Evolutionary conservation across 208 protist genomes (phyloP).

Genomic region (Trypanosomatidae sp.): DNA sequence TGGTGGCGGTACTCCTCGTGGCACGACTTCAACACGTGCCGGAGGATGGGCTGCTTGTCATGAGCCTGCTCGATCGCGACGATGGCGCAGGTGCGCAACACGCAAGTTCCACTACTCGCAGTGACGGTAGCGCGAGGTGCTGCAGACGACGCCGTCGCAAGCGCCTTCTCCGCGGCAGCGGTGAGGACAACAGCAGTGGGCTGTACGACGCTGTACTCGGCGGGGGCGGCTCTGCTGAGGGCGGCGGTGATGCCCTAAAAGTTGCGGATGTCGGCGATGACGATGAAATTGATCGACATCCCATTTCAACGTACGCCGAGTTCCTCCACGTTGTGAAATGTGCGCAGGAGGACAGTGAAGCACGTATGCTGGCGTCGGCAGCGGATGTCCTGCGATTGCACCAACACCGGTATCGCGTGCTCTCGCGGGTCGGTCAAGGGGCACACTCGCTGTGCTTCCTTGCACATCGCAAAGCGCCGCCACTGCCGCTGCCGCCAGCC

Average conservation of each 20-base stretch:
- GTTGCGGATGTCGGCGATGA: background rate
- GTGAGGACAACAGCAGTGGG: background rate
- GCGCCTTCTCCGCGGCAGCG: background rate
- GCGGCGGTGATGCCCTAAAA: background rate
- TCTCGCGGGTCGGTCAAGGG: constrained; percentile 44
- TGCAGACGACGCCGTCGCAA: background rate
- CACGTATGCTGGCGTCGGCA: constrained; percentile 20
- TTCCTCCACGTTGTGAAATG: constrained; percentile 9
- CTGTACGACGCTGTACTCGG: background rate
- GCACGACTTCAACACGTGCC: constrained; percentile 31
- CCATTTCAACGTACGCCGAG: background rate
- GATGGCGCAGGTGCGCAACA: background rate
- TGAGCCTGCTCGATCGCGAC: constrained; percentile 6
- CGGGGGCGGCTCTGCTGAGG: background rate
- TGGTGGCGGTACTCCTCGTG: constrained; percentile 34
- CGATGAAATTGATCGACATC: background rate
- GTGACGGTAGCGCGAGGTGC: background rate
- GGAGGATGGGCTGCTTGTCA: constrained; percentile 25
- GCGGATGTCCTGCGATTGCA: constrained; percentile 23
- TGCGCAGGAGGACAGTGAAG: constrained; percentile 13
- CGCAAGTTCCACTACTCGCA: background rate
- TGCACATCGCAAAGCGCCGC: constrained; percentile 24
- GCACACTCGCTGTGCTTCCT: constrained; percentile 48
- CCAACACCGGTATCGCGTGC: constrained; percentile 40
- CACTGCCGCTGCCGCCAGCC: background rate